Conservation (phyloP, 768 basidiomycete genomes). For the Rhizopogon vinicolor region DNA sequence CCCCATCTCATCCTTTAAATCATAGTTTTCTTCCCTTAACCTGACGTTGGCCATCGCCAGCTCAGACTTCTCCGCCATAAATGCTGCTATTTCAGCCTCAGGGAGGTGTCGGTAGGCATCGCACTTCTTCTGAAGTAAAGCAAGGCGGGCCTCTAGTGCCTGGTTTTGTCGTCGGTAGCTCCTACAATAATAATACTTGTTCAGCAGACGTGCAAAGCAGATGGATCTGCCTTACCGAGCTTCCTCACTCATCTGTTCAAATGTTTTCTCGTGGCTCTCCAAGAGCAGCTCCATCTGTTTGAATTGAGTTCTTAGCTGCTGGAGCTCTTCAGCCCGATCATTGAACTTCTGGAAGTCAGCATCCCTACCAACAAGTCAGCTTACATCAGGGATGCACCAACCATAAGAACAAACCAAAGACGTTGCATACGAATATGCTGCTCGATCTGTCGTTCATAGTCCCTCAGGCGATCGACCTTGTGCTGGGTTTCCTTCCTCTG, state of each 20-base stretch:
- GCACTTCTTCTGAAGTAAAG: constrained; percentile 38
- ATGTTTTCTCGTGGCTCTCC: constrained; percentile 51
- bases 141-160: constrained; percentile 53
- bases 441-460: constrained; percentile 87
- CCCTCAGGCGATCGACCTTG: constrained; percentile 74
- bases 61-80: constrained; percentile 41
- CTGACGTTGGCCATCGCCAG: constrained; percentile 46
- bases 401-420: constrained; percentile 58
- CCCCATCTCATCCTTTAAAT: constrained; percentile 51
- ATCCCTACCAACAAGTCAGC: constrained; percentile 46
- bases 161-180: constrained; percentile 57
- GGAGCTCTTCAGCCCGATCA: constrained; percentile 54
- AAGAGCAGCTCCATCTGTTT: constrained; percentile 64
- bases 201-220: neutral
- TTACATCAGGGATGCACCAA: constrained; percentile 1
- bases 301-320: constrained; percentile 50
- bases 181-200: constrained; percentile 27
- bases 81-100: constrained; percentile 39
- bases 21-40: constrained; percentile 55
- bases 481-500: constrained; percentile 73
- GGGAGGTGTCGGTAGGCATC: constrained; percentile 31
- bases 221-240: constrained; percentile 42
- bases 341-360: constrained; percentile 69
- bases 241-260: constrained; percentile 49
- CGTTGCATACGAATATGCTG: constrained; percentile 73